A percentile compares a stretch with the other conserved stretches of the same genome.
These are phyloP conservation scores for Leishmania martiniquensis DNA, from an alignment of 208 protist genomes.

Conservation along the genomic window DNA sequence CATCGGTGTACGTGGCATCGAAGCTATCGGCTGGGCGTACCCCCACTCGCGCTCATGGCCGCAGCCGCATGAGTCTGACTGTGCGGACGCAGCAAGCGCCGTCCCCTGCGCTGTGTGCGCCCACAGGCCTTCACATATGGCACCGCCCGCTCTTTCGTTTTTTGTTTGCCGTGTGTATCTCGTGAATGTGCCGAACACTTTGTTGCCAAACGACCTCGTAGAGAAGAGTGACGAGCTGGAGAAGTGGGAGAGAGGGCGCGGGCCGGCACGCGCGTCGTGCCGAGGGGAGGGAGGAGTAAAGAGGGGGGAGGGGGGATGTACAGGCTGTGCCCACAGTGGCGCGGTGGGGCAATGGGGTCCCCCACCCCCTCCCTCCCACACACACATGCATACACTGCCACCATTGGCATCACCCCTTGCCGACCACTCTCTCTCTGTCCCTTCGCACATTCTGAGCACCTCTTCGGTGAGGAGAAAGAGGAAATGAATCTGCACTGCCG, in stretches of 20 bases:
- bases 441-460: neutral
- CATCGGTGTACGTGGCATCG: neutral
- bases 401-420: neutral
- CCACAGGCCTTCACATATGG: neutral
- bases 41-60: neutral
- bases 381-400: neutral
- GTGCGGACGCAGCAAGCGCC: neutral
- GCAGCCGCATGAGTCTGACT: neutral
- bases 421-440: neutral
- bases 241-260: neutral
- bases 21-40: neutral
- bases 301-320: neutral
- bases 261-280: no score
- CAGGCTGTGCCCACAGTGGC: no score
- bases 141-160: neutral
- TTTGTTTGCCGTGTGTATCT: neutral
- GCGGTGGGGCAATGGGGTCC: no score
- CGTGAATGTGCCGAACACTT: neutral
- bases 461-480: neutral
- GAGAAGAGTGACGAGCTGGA: neutral
- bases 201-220: no score
- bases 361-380: no score
- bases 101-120: neutral
- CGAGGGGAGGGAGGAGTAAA: no score
- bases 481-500: neutral